These are phyloP conservation scores for Gracilariopsis chorda DNA, from an alignment of 23 red algal genomes.

Conservation along the genomic window DNA sequence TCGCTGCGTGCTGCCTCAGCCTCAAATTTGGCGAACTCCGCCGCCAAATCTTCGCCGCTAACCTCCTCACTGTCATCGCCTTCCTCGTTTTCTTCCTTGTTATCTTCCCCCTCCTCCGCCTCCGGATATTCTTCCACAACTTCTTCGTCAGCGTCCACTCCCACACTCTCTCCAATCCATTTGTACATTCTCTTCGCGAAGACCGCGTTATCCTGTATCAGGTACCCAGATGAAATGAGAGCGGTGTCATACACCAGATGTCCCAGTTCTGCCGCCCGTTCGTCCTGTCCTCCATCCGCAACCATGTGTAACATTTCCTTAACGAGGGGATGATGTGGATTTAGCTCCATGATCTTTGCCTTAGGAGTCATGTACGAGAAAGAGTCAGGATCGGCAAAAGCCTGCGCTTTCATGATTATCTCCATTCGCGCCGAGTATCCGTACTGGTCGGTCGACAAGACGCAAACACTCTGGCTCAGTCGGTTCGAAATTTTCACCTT, in stretches of 20 bases:
- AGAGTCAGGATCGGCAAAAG: slow-evolving; percentile 82
- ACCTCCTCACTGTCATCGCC: not conserved
- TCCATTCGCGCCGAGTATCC: slow-evolving; percentile 92
- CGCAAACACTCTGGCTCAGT: slow-evolving; percentile 63
- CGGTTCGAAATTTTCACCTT: slow-evolving; percentile 85
- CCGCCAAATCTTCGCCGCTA: not conserved
- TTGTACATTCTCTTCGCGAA: slow-evolving; percentile 79
- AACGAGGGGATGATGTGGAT: slow-evolving; percentile 78
- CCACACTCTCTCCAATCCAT: slow-evolving; percentile 57
- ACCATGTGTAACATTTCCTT: slow-evolving; percentile 50
- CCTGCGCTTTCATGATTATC: slow-evolving; percentile 87
- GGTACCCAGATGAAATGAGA: slow-evolving; percentile 71
- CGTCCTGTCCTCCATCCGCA: slow-evolving; percentile 29
- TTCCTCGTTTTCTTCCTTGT: slow-evolving; percentile 9
- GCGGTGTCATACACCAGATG: slow-evolving; percentile 85
- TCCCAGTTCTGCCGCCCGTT: slow-evolving; percentile 47
- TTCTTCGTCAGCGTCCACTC: slow-evolving; percentile 47
- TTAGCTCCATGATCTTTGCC: slow-evolving; percentile 85
- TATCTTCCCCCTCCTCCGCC: slow-evolving; percentile 25
- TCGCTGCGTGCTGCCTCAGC: not conserved
- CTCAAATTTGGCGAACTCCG: not conserved
- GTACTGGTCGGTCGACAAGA: slow-evolving; percentile 71
- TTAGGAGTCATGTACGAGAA: slow-evolving; percentile 72
- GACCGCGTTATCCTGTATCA: slow-evolving; percentile 65
- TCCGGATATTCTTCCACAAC: slow-evolving; percentile 51